These are phyloP conservation scores for Ceratocystis smalleyi DNA, from an alignment of 2,329 filamentous ascomycete genomes.

Conservation along the genomic window DNA sequence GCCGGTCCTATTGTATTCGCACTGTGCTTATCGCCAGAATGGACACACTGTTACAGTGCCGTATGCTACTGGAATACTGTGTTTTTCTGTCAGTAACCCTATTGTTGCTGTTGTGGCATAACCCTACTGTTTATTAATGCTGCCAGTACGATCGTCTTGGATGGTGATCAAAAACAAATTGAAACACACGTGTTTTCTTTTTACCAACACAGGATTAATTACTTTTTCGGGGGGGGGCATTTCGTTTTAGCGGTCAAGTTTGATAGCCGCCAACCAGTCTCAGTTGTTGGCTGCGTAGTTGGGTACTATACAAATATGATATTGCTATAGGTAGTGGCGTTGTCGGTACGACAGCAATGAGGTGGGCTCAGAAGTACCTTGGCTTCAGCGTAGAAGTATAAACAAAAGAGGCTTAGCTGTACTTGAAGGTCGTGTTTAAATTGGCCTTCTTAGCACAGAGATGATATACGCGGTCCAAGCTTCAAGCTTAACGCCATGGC, in stretches of 20 bases:
- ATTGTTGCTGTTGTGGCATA: accelerated
- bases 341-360: no score
- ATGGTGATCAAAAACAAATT: background rate
- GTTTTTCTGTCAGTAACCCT: no score
- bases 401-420: background rate
- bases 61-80: no score
- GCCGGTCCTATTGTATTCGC: no score
- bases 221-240: no score
- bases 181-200: background rate
- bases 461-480: background rate
- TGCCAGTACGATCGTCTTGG: background rate
- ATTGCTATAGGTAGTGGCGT: no score
- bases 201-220: no score
- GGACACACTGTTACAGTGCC: background rate
- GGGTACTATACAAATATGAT: no score
- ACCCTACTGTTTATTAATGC: background rate
- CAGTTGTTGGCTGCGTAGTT: no score
- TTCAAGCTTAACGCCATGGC: background rate
- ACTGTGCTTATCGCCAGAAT: no score
- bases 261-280: background rate
- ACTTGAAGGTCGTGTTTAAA: background rate
- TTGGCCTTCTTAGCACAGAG: background rate
- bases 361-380: no score
- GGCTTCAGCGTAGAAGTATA: background rate
- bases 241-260: constrained; percentile 1